A percentile compares a stretch with the other conserved stretches of the same genome.
Conservation (phyloP, 805 yeast species). For the Candida tammaniensis region DNA sequence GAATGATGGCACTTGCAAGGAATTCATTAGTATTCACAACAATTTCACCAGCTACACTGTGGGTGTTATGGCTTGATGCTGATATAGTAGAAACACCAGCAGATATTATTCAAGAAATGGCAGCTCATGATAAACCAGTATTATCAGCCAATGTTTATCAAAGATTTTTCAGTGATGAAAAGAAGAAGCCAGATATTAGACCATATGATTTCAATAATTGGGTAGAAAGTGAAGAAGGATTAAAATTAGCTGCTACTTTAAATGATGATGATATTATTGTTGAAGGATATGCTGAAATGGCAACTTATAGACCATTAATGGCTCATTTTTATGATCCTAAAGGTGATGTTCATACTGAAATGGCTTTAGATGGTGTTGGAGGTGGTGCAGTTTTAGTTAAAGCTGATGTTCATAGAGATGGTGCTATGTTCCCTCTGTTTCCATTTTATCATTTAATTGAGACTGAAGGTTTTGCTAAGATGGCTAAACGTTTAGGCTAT, state of each 20-base stretch:
- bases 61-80: slow-evolving; percentile 97
- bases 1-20: slow-evolving; percentile 91
- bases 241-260: slow-evolving; percentile 67
- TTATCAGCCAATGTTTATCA: slow-evolving; percentile 93
- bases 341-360: slow-evolving; percentile 62
- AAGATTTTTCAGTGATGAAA: slow-evolving; percentile 60
- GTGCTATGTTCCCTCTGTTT: slow-evolving; percentile 99
- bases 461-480: slow-evolving; percentile 97
- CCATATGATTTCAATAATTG: slow-evolving; percentile 97
- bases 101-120: slow-evolving; percentile 81
- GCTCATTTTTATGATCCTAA: slow-evolving; percentile 74
- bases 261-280: slow-evolving; percentile 87
- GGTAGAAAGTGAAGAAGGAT: slow-evolving; percentile 82
- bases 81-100: slow-evolving; percentile 89
- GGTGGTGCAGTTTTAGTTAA: slow-evolving; percentile 95
- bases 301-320: slow-evolving; percentile 94
- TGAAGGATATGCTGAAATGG: slow-evolving; percentile 91
- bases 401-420: slow-evolving; percentile 98
- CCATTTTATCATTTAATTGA: slow-evolving; percentile 96
- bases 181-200: slow-evolving; percentile 57
- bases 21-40: slow-evolving; percentile 89
- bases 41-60: slow-evolving; percentile 82
- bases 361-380: slow-evolving; percentile 95
- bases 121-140: slow-evolving; percentile 80
- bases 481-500: slow-evolving; percentile 94